Evolutionary conservation across 306 rosid species (phyloP), one percentile per base, ranked within the genome.

Genomic region (Lathyrus oleraceus): DNA sequence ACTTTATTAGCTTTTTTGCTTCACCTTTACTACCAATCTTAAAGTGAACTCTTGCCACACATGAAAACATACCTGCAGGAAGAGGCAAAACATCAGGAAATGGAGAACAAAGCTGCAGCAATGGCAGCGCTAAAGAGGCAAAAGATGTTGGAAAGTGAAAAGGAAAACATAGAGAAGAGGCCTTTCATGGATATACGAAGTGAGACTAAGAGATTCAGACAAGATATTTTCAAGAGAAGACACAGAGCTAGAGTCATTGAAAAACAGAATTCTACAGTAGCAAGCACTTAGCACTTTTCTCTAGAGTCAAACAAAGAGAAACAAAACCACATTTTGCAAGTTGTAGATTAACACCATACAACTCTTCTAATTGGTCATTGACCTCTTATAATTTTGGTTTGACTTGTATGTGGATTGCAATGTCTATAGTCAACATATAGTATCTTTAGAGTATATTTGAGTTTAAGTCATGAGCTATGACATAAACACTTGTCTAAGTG

Each of bases 181-280:
- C 98, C 98, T 19, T 86, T 81, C 79, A 77, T 87, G 79, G 98
- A 92, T 77, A 84, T 92, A 72, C 87, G 82, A 70, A 80, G 3
- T 47, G 96, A 92, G 82, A 92, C 98, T 58, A 92, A 85, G 85
- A 88, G 86, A 84, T 81, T 92, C 81, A 81, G 98, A 70, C 96
- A 89, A 78, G 98, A 92, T 83, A 85, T 92, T 71, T 92, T 89
- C 88, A 92, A 87, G 87, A 86, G 96, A 86, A 85, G 91, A 84
- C 91, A 92, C 71, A 85, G 82, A 79, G 89, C 92, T 69, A 88
- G 89, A 78, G 88, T 80, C 59, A 73, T 66, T 54, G 66, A 66
- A 71, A 83, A 63, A 45, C 84, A 65, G 62, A 80, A 64, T 61
- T 77, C 85, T 30, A 35, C 76, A 30, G 48, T 20, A 21, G 67